Conservation (phyloP, 352 stramenopile species). For the Phytophthora rubi region DNA sequence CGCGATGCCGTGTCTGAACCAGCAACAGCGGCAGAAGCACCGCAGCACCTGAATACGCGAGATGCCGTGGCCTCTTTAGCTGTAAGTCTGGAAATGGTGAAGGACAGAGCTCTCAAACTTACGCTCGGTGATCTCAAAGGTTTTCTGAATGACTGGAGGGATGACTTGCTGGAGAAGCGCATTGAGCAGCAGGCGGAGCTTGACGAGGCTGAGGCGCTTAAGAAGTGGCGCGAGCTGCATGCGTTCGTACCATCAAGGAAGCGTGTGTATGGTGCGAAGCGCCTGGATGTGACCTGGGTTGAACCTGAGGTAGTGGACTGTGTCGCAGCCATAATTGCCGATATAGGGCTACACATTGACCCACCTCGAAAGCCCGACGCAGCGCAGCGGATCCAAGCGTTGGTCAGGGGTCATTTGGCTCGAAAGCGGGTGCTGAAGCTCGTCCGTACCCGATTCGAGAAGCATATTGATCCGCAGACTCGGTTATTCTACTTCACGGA, state of each 20-base stretch:
- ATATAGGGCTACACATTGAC: constrained; percentile 31
- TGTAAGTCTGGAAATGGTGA: constrained; percentile 61
- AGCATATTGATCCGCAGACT: constrained; percentile 52
- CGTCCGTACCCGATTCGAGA: constrained; percentile 47
- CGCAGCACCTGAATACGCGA: constrained; percentile 16
- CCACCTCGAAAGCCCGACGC: constrained; percentile 53
- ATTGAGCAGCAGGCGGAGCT: constrained; percentile 40
- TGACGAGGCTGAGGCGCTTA: constrained; percentile 20
- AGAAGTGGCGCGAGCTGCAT: constrained; percentile 15
- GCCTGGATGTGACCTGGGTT: constrained; percentile 70
- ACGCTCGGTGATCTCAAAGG: constrained; percentile 54
- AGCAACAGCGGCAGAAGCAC: not conserved
- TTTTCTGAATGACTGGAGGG: constrained; percentile 60
- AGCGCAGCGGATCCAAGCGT: constrained; percentile 63
- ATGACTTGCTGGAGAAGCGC: constrained; percentile 45
- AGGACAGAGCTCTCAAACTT: constrained; percentile 53
- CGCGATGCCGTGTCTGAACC: constrained; percentile 27
- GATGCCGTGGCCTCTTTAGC: constrained; percentile 43
- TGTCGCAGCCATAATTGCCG: constrained; percentile 50
- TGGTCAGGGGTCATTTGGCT: constrained; percentile 49
- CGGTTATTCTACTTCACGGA: constrained; percentile 72
- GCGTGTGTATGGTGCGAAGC: constrained; percentile 49
- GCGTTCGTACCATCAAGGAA: constrained; percentile 50
- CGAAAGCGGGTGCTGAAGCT: constrained; percentile 41
- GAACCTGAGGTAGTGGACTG: constrained; percentile 67